These are phyloP conservation scores for Suhomyces maxii DNA, from an alignment of 1,139 yeast genomes.

Conservation along the genomic window DNA sequence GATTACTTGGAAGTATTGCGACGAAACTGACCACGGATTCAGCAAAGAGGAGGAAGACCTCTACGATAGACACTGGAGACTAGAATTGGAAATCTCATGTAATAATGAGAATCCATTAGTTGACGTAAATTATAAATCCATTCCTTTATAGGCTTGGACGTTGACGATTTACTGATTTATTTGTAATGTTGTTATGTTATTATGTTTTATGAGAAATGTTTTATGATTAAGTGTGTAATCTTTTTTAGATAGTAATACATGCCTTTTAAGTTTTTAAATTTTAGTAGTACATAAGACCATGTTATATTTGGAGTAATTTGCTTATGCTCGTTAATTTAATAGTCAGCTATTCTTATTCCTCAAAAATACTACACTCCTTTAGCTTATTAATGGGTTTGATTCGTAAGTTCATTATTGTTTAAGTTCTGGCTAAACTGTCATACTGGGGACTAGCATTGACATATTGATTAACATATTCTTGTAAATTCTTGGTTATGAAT, in stretches of 20 bases:
- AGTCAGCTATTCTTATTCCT: too few species aligned
- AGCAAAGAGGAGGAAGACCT: conserved; percentile 44
- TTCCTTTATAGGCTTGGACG: conserved; percentile 23
- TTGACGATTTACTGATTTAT: neutral
- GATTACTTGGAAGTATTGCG: conserved; percentile 53
- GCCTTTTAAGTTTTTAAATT: neutral
- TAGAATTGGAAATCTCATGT: conserved; percentile 57
- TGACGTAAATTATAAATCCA: conserved; percentile 56
- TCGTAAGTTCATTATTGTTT: neutral
- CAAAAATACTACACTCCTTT: neutral
- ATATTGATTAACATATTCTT: conserved; percentile 45
- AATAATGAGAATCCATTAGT: conserved; percentile 61
- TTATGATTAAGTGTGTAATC: conserved; percentile 6
- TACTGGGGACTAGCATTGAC: conserved; percentile 65
- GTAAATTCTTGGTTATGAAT: conserved; percentile 50
- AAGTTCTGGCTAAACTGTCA: conserved; percentile 42
- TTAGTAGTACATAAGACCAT: neutral
- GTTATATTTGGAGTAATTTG: too few species aligned
- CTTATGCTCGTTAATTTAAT: too few species aligned
- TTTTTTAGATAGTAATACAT: neutral
- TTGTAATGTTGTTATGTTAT: conserved; percentile 1
- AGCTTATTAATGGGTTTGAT: neutral
- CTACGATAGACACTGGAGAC: conserved; percentile 55
- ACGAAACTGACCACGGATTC: conserved; percentile 55
- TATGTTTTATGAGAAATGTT: conserved; percentile 1